These are phyloP conservation scores for Phytophthora constricta DNA, from an alignment of 352 stramenopile species.

Conservation along the genomic window DNA sequence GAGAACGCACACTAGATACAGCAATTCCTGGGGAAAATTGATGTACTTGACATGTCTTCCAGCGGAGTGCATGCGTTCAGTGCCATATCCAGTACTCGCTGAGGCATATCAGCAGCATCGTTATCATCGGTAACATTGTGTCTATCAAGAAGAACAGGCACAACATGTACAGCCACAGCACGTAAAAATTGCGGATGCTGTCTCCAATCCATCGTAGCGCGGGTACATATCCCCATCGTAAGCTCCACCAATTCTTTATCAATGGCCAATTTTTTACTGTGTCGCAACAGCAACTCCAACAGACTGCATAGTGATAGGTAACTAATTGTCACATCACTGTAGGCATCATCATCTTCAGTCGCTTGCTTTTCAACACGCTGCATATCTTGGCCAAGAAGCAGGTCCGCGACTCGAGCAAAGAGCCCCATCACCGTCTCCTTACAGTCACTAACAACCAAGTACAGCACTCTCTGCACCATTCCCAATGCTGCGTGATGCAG, in stretches of 20 bases:
- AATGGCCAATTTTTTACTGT: slow-evolving; percentile 12
- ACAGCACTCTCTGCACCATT: slow-evolving; percentile 39
- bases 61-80: slow-evolving; percentile 31
- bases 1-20: slow-evolving; percentile 71
- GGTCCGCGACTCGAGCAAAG: slow-evolving; percentile 6
- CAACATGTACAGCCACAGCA: slow-evolving; percentile 51
- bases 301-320: slow-evolving; percentile 59
- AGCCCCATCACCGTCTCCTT: slow-evolving; percentile 6
- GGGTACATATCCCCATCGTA: slow-evolving; percentile 42
- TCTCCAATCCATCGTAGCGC: slow-evolving; percentile 49
- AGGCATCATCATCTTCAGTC: slow-evolving; percentile 5
- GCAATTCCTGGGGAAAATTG: slow-evolving; percentile 50
- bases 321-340: slow-evolving; percentile 18
- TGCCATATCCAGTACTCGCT: slow-evolving; percentile 27
- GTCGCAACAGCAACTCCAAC: slow-evolving; percentile 49
- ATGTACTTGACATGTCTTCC: slow-evolving; percentile 8
- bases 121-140: neutral
- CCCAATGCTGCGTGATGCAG: slow-evolving; percentile 39
- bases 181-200: slow-evolving; percentile 52
- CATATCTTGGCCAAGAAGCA: neutral
- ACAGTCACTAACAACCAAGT: neutral
- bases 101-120: neutral
- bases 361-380: slow-evolving; percentile 21
- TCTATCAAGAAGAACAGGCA: slow-evolving; percentile 48
- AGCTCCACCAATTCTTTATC: slow-evolving; percentile 11